These are phyloP conservation scores for Chaetothyriales sp. DNA, from an alignment of 2,329 filamentous ascomycete species.

Conservation along the genomic window DNA sequence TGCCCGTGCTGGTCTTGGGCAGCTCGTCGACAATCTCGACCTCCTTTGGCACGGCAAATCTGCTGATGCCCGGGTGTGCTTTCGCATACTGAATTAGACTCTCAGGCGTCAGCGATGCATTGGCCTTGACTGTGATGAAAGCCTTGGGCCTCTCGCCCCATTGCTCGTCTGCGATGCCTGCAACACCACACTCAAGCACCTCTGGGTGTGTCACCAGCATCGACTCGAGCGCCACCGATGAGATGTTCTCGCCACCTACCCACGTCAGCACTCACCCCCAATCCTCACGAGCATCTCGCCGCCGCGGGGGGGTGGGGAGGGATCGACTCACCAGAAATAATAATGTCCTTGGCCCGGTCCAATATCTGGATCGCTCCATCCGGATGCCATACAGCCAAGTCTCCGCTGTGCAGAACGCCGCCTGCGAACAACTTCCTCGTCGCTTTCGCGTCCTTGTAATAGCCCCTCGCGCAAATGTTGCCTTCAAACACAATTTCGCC, in stretches of 20 bases:
- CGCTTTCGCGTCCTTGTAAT: conserved; percentile 79
- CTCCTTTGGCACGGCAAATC: conserved; percentile 71
- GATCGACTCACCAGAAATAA: conserved; percentile 62
- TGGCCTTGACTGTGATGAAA: conserved; percentile 67
- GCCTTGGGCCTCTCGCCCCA: conserved; percentile 97
- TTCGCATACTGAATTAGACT: conserved; percentile 81
- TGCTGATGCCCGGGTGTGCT: conserved; percentile 63
- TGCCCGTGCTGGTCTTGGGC: conserved; percentile 94
- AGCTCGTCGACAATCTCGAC: conserved; percentile 72
- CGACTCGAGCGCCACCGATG: conserved; percentile 77
- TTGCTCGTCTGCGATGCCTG: conserved; percentile 72
- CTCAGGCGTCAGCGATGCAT: conserved; percentile 45
- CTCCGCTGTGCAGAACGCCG: conserved; percentile 75
- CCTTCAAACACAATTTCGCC: conserved; percentile 77
- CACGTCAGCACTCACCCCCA: not conserved
- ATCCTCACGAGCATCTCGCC: not conserved
- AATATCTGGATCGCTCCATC: conserved; percentile 86
- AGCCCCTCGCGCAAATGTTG: conserved; percentile 84
- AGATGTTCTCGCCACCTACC: conserved; percentile 88
- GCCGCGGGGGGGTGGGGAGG: too few relatives aligned
- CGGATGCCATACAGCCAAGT: conserved; percentile 82
- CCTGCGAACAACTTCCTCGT: conserved; percentile 78
- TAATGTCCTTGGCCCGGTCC: conserved; percentile 93
- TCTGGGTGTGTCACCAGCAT: conserved; percentile 81
- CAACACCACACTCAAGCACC: conserved; percentile 81